Percentiles rank a stretch among this genome's conserved stretches.
Evolutionary conservation across 1,284 basidiomycete species (phyloP).

Genomic region (Jaminaea rosea): DNA sequence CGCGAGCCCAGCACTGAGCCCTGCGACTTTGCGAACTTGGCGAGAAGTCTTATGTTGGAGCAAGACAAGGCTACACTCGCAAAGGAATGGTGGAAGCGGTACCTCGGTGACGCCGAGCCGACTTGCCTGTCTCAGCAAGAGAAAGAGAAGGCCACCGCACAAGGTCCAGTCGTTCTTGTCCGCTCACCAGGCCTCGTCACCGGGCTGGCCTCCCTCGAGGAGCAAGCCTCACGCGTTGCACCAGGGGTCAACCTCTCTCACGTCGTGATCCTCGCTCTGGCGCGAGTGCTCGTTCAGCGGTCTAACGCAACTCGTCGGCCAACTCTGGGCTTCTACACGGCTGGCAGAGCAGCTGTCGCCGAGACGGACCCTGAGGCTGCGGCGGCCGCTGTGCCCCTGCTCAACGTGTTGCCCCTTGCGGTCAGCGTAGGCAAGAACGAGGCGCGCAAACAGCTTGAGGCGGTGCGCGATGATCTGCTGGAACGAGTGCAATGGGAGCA

Average conservation of each 20-base stretch:
- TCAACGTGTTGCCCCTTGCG: neutral
- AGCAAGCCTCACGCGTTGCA: neutral
- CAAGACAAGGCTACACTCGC: too few relatives aligned
- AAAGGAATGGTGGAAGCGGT: neutral
- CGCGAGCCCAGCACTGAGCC: too few relatives aligned
- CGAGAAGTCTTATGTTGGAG: too few relatives aligned
- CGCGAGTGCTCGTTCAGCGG: neutral
- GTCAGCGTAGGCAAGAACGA: neutral
- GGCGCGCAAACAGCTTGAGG: neutral
- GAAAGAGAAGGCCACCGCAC: too few relatives aligned
- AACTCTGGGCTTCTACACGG: conserved; percentile 7
- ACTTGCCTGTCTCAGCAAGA: too few relatives aligned
- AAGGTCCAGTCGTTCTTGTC: too few relatives aligned
- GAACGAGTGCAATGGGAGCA: neutral
- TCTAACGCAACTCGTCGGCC: neutral
- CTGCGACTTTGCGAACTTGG: too few relatives aligned
- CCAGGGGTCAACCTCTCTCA: neutral
- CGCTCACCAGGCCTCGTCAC: too few relatives aligned
- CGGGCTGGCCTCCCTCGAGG: neutral
- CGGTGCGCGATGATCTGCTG: neutral
- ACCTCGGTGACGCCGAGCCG: too few relatives aligned
- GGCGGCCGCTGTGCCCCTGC: neutral
- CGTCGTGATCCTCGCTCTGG: conserved; percentile 5
- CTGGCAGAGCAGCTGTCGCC: neutral
- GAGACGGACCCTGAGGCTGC: neutral